phyloP scores from a whole-genome alignment of 1,284 basidiomycete species.

The Sanghuangporus sanghuang region DNA sequence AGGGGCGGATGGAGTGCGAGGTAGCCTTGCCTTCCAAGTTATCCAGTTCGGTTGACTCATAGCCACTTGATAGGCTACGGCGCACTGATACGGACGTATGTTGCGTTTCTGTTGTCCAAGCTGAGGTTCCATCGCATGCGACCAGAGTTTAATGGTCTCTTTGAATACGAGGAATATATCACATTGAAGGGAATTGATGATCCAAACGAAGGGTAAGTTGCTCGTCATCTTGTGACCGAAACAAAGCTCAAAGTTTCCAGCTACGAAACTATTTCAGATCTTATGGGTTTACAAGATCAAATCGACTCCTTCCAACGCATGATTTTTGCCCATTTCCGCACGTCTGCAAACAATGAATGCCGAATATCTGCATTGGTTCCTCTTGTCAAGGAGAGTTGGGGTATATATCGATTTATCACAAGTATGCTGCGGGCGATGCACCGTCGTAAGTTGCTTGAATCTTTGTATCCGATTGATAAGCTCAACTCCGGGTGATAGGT shows the following conservation, averaged over 20 bases:
- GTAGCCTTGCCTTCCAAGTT: slow-evolving; percentile 33
- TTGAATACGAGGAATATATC: slow-evolving; percentile 97
- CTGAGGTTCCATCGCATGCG: slow-evolving; percentile 90
- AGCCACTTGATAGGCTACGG: slow-evolving; percentile 65
- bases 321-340: slow-evolving; percentile 88
- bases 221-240: neutral
- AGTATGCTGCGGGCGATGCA: slow-evolving; percentile 97
- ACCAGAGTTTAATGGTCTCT: slow-evolving; percentile 93
- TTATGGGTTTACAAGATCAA: slow-evolving; percentile 95
- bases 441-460: slow-evolving; percentile 47
- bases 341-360: slow-evolving; percentile 91
- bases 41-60: neutral
- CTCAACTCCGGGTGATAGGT: slow-evolving; percentile 40
- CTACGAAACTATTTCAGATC: slow-evolving; percentile 92
- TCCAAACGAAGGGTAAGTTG: slow-evolving; percentile 89
- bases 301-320: slow-evolving; percentile 97
- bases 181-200: slow-evolving; percentile 95
- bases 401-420: slow-evolving; percentile 95
- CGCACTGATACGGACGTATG: slow-evolving; percentile 88
- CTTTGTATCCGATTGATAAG: neutral
- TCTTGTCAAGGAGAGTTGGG: slow-evolving; percentile 95
- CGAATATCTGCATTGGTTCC: slow-evolving; percentile 91
- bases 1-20: slow-evolving; percentile 72
- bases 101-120: slow-evolving; percentile 92
- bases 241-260: slow-evolving; percentile 36